phyloP scores from a whole-genome alignment of 139 green algal species.

The Chlorella sorokiniana region DNA sequence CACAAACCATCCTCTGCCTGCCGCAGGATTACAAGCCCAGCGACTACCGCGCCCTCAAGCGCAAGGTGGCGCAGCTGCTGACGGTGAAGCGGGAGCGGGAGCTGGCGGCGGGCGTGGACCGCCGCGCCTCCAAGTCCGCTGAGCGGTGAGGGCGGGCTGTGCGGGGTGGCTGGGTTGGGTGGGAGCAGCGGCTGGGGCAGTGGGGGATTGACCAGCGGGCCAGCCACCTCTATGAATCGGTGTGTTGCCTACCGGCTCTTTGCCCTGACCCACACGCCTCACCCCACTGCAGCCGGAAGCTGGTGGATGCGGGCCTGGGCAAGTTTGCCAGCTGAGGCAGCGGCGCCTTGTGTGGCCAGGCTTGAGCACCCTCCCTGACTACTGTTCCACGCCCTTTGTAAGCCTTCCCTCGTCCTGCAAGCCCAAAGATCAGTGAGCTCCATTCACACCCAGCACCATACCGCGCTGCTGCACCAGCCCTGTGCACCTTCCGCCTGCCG shows the following conservation, averaged over 20 bases:
- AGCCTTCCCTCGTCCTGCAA: no score
- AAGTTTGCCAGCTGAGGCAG: constrained; percentile 32
- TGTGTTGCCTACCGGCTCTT: not conserved
- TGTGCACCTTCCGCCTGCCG: no score
- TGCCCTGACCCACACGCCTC: not conserved
- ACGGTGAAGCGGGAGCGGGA: constrained; percentile 54
- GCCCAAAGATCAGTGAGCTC: no score
- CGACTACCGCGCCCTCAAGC: constrained; percentile 22
- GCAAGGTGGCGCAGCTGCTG: constrained; percentile 57
- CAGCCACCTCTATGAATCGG: no score
- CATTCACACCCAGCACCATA: no score
- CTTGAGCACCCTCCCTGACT: no score
- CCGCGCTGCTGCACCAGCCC: no score
- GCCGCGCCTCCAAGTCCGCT: constrained; percentile 14
- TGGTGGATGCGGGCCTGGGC: constrained; percentile 44
- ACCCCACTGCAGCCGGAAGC: not conserved
- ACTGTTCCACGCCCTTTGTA: no score
- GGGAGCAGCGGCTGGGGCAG: not conserved
- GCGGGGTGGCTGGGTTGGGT: not conserved
- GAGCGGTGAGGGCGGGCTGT: constrained; percentile 26
- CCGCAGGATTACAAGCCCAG: constrained; percentile 31
- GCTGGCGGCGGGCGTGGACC: constrained; percentile 46
- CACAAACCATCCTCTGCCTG: not conserved
- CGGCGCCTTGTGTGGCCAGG: no score
- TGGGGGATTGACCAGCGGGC: not conserved